Base-by-base conservation (phyloP, 108 stramenopile genomes). In the Nitzschia sp. region DNA sequence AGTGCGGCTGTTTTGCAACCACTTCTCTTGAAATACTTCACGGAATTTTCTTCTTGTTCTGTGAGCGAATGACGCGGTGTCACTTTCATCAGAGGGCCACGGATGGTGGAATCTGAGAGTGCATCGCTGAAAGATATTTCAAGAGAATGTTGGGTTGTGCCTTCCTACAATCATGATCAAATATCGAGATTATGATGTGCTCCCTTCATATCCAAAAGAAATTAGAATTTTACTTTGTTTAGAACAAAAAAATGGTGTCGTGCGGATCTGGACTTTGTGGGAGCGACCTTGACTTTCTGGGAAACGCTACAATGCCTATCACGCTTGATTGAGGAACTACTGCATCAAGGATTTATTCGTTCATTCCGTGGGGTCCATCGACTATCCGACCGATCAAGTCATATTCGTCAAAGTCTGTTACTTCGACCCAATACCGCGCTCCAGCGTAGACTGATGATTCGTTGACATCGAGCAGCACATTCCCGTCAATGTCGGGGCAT, bases 401-500 rank as follows among this genome's bases (percentile, higher is more conserved):
- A 45, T 80, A 80, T 15, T 73, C 73, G 5, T 75, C 58, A 53
- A 57, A 74, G 17, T 58, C 79, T 11, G 73, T 80, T 2, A 80
- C 45, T 50, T 73, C 72, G 2, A 70, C 79, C 66, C 65, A 70
- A 53, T 69, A 80, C 2, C 79, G 73, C 16, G 77, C 63, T 53
- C 79, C 79, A 38, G 71, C 58, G 26, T 72, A 52, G 1, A 63
- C 71, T 17, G 38, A 63, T 25, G 27, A 53, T 3, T 58, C 54
- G 35, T 63, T 58, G 13, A 44, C 71, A 38, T 72, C 66, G 16
- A 80, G 17, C 45, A 80, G 66, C 19, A 80, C 74, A 38, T 73
- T 69, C 28, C 73, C 73, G 31, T 80, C 79, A 59, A 80, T 75
- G 27, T 80, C 79, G 2, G 79, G 79, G 58, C 79, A 80, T 50